Conservation (phyloP, 2,329 filamentous ascomycete genomes). For the Botrytis fragariae region DNA sequence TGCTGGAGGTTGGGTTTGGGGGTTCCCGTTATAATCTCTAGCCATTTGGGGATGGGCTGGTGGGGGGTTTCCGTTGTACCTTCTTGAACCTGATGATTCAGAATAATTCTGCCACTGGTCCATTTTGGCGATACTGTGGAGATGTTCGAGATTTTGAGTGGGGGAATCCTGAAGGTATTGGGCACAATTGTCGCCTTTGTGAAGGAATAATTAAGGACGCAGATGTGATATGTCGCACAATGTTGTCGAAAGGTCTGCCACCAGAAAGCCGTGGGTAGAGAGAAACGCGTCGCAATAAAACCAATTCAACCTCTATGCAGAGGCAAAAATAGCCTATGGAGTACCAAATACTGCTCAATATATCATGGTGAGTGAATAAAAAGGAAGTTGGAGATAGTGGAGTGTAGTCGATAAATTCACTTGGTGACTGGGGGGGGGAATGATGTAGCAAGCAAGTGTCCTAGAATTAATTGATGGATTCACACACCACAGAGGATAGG, state of each 20-base stretch:
- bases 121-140: conserved; percentile 42
- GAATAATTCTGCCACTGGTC: conserved; percentile 68
- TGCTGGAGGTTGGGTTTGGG: conserved; percentile 50
- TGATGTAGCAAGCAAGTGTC: neutral
- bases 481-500: neutral
- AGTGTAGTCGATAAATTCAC: conserved; percentile 4
- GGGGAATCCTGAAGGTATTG: conserved; percentile 19
- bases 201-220: conserved; percentile 8
- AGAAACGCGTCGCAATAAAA: conserved; percentile 32
- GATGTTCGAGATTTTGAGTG: conserved; percentile 30
- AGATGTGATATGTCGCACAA: conserved; percentile 15
- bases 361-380: conserved; percentile 31
- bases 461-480: neutral
- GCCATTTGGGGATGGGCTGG: conserved; percentile 47
- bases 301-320: conserved; percentile 28
- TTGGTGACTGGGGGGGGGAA: conserved; percentile 9
- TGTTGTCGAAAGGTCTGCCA: conserved; percentile 13
- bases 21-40: conserved; percentile 45
- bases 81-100: conserved; percentile 61
- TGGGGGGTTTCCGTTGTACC: conserved; percentile 57
- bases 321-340: conserved; percentile 34
- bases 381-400: conserved; percentile 2
- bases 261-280: neutral
- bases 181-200: conserved; percentile 15
- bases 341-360: conserved; percentile 32